phyloP scores from a whole-genome alignment of 345 rosid genomes.

The Geranium brycei region DNA sequence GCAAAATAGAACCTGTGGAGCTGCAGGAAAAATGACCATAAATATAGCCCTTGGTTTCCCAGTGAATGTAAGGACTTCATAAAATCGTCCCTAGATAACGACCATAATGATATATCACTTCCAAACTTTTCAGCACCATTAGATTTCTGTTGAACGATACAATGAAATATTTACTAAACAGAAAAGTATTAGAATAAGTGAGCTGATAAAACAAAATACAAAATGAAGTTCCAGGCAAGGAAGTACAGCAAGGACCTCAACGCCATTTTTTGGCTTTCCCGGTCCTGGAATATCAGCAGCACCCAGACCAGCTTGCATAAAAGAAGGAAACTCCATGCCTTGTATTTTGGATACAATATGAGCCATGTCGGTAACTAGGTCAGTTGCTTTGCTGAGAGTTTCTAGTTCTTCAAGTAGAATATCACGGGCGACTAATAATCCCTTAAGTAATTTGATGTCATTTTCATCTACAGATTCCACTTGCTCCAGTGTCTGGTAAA shows the following conservation, averaged over 20 bases:
- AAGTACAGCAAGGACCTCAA: slow-evolving; percentile 64
- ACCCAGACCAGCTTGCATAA: slow-evolving; percentile 25
- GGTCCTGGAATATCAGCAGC: slow-evolving; percentile 31
- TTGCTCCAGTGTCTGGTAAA: slow-evolving; percentile 40
- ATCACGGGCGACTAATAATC: slow-evolving; percentile 55
- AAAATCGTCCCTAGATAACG: slow-evolving; percentile 38
- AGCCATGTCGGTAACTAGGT: slow-evolving; percentile 35
- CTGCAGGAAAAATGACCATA: slow-evolving; percentile 68
- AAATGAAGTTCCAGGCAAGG: slow-evolving; percentile 5
- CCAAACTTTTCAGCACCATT: slow-evolving; percentile 24
- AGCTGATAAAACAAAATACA: slow-evolving; percentile 4
- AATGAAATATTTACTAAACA: slow-evolving; percentile 11
- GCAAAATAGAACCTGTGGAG: slow-evolving; percentile 63
- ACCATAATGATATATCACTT: slow-evolving; percentile 29
- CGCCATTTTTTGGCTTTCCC: slow-evolving; percentile 52
- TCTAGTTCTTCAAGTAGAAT: slow-evolving; percentile 50
- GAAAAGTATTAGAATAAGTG: slow-evolving; percentile 6
- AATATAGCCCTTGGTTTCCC: slow-evolving; percentile 51
- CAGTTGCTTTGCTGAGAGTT: slow-evolving; percentile 50
- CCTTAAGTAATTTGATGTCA: slow-evolving; percentile 42
- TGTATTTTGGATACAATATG: slow-evolving; percentile 41
- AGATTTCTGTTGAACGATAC: slow-evolving; percentile 33
- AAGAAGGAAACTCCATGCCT: slow-evolving; percentile 26
- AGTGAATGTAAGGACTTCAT: slow-evolving; percentile 37
- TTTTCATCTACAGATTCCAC: slow-evolving; percentile 32